Evolutionary conservation across 768 basidiomycete genomes (phyloP).

Genomic region (Boletus rufocinnamomeus): DNA sequence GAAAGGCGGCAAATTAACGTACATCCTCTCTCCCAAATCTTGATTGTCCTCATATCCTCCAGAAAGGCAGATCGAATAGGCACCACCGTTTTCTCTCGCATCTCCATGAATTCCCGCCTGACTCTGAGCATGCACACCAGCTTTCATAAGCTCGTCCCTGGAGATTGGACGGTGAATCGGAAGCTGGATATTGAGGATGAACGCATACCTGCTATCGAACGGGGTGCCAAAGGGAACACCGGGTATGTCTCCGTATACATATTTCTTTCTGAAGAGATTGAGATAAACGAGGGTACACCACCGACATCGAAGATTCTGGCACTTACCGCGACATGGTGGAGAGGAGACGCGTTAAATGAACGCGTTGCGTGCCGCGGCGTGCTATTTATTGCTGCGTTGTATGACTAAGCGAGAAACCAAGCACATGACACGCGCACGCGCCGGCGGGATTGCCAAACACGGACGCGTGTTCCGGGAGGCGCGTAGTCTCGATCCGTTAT

Average conservation of each 20-base stretch:
- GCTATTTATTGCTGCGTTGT: slow-evolving; percentile 11
- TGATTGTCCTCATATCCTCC: slow-evolving; percentile 44
- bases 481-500: too few relatives aligned
- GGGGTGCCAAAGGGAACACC: slow-evolving; percentile 21
- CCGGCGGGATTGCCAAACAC: too few relatives aligned
- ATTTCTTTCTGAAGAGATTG: slow-evolving; percentile 10
- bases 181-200: background rate
- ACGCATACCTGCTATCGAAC: slow-evolving; percentile 25
- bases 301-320: background rate
- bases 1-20: slow-evolving; percentile 10
- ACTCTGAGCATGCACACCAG: slow-evolving; percentile 37
- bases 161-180: background rate
- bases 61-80: slow-evolving; percentile 45
- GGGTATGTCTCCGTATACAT: slow-evolving; percentile 33
- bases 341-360: slow-evolving; percentile 14
- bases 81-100: slow-evolving; percentile 25
- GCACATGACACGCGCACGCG: too few relatives aligned
- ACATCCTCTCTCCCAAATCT: slow-evolving; percentile 42
- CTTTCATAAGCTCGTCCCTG: slow-evolving; percentile 25
- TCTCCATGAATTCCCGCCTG: slow-evolving; percentile 44
- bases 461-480: too few relatives aligned
- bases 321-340: slow-evolving; percentile 25
- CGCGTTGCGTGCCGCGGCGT: background rate
- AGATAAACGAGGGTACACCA: background rate
- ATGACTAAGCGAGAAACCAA: slow-evolving; percentile 8